Conservation (phyloP, 2,329 filamentous ascomycete genomes). For the Ophiocordyceps robertsii region DNA sequence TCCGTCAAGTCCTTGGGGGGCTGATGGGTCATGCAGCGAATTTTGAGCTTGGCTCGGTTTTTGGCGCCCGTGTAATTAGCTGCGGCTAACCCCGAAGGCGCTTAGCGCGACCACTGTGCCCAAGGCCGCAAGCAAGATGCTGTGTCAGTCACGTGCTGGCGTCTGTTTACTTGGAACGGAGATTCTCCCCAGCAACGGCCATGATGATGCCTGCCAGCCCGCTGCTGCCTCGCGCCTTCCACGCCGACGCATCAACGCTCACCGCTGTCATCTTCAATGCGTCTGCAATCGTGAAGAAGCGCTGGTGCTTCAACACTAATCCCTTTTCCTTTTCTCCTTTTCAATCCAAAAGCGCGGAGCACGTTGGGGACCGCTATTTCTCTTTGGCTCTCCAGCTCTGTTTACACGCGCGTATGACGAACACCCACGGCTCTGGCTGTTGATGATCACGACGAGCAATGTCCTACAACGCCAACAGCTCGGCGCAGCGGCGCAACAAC, state of each 20-base stretch:
- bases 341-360: background rate
- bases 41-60: background rate
- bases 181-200: constrained; percentile 13
- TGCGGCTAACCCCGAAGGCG: background rate
- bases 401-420: constrained; percentile 10
- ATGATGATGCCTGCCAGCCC: background rate
- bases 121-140: background rate
- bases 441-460: constrained; percentile 14
- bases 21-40: background rate
- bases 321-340: constrained; percentile 8
- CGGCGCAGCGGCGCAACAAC: constrained; percentile 63
- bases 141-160: constrained; percentile 8
- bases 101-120: background rate
- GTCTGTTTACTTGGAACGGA: constrained; percentile 15
- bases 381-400: constrained; percentile 4
- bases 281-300: constrained; percentile 9
- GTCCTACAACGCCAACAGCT: constrained; percentile 20
- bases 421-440: background rate
- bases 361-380: background rate
- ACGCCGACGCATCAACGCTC: constrained; percentile 2
- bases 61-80: background rate
- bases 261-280: constrained; percentile 13
- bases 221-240: constrained; percentile 1
- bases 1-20: background rate
- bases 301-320: constrained; percentile 7